Conservation (phyloP, 2,329 filamentous ascomycete species). For the Parasarocladium wereldwijsianum region DNA sequence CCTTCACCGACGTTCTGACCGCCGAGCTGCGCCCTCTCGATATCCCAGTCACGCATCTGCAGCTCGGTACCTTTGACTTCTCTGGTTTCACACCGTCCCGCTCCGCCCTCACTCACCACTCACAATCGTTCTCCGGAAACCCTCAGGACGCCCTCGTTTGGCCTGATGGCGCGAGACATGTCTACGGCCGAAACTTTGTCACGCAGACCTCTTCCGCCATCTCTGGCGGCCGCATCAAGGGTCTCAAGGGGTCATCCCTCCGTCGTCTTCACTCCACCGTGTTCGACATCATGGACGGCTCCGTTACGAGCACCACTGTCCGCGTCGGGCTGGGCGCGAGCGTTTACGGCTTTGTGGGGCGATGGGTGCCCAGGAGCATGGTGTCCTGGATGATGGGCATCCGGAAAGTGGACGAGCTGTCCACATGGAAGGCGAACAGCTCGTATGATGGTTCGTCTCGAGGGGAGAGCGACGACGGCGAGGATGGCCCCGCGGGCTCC, state of each 20-base stretch:
- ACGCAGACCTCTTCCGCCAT: slow-evolving; percentile 39
- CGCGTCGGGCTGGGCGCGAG: slow-evolving; percentile 74
- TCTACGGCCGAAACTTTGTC: slow-evolving; percentile 49
- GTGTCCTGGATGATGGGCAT: slow-evolving; percentile 94
- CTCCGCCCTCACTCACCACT: slow-evolving; percentile 17
- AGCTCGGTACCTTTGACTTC: slow-evolving; percentile 84
- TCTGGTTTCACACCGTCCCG: slow-evolving; percentile 42
- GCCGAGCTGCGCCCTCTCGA: slow-evolving; percentile 63
- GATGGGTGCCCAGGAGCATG: slow-evolving; percentile 59
- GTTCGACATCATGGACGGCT: slow-evolving; percentile 72
- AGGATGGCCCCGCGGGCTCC: slow-evolving; percentile 13
- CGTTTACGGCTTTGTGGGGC: slow-evolving; percentile 73
- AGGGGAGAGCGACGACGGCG: slow-evolving; percentile 20
- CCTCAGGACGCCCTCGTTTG: slow-evolving; percentile 40
- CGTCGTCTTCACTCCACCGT: slow-evolving; percentile 73
- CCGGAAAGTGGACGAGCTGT: slow-evolving; percentile 42
- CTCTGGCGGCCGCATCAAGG: slow-evolving; percentile 41
- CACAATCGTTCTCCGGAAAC: slow-evolving; percentile 25
- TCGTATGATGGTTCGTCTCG: slow-evolving; percentile 21
- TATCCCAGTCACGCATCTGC: slow-evolving; percentile 73
- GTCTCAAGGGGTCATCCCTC: slow-evolving; percentile 54
- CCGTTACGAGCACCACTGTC: slow-evolving; percentile 45
- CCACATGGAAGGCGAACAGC: slow-evolving; percentile 32
- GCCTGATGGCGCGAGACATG: slow-evolving; percentile 43
- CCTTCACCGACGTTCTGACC: slow-evolving; percentile 68